Conservation (phyloP, 1,284 basidiomycete species). For the Cutaneotrichosporon sp. region DNA sequence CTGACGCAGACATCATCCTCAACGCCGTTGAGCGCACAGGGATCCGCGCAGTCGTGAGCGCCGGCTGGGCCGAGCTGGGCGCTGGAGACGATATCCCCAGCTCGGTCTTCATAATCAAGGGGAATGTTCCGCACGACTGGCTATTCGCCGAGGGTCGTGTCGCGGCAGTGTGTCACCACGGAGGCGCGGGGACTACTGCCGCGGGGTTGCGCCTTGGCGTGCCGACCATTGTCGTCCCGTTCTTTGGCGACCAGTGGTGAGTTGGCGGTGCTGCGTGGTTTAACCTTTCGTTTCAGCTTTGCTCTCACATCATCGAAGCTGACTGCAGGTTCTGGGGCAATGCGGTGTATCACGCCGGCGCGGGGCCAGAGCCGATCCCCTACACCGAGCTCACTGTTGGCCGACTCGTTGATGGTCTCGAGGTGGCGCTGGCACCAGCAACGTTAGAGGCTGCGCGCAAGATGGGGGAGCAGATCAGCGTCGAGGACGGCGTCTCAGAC, state of each 20-base stretch:
- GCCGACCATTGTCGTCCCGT: conserved; percentile 67
- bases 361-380: conserved; percentile 63
- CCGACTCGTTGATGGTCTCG: conserved; percentile 61
- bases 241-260: conserved; percentile 66
- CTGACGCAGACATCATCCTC: conserved; percentile 58
- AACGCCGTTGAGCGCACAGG: conserved; percentile 60
- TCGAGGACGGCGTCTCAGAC: conserved; percentile 59
- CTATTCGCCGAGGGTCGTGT: conserved; percentile 62
- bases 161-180: conserved; percentile 68
- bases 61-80: conserved; percentile 63
- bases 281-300: neutral
- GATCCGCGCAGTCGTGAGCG: conserved; percentile 63
- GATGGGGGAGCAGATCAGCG: conserved; percentile 60
- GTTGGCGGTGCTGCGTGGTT: conserved; percentile 12
- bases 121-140: conserved; percentile 67
- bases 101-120: conserved; percentile 61
- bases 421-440: conserved; percentile 55
- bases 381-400: conserved; percentile 59
- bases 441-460: conserved; percentile 57
- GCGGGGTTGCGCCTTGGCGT: conserved; percentile 64
- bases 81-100: conserved; percentile 54
- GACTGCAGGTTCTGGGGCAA: conserved; percentile 54
- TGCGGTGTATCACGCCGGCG: conserved; percentile 65
- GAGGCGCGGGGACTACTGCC: conserved; percentile 66
- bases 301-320: neutral